Conservation (phyloP, 140 eudicot genomes). For the Senecio squalidus region DNA sequence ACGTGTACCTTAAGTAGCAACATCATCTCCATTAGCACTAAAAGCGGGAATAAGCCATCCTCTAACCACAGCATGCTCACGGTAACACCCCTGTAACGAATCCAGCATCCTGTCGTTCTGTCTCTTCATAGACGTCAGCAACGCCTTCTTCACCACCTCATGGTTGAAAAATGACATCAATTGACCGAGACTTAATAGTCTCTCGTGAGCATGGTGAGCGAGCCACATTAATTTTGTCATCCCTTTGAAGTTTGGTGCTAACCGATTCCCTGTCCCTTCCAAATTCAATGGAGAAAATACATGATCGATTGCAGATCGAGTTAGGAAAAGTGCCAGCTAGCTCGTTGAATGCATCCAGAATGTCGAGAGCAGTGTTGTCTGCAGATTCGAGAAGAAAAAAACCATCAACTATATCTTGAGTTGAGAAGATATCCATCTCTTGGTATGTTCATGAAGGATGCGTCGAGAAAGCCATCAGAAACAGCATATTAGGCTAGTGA, state of each 20-base stretch:
- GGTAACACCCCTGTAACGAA: constrained; percentile 60
- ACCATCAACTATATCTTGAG: constrained; percentile 64
- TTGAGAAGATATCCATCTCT: too few relatives aligned
- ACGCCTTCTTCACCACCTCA: too few relatives aligned
- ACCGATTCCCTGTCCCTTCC: constrained; percentile 46
- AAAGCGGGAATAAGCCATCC: too few relatives aligned
- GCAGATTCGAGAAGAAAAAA: too few relatives aligned
- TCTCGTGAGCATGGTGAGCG: constrained; percentile 76
- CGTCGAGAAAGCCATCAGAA: constrained; percentile 65
- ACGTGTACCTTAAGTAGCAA: too few relatives aligned
- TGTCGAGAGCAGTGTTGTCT: constrained; percentile 74
- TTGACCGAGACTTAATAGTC: constrained; percentile 66
- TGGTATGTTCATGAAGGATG: constrained; percentile 36
- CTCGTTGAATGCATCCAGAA: constrained; percentile 67
- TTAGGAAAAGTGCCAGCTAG: constrained; percentile 64
- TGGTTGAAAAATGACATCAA: too few relatives aligned
- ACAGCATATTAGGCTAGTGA: constrained; percentile 41
- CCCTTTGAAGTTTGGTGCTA: constrained; percentile 48
- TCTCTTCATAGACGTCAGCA: constrained; percentile 89
- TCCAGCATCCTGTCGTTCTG: too few relatives aligned
- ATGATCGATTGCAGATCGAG: constrained; percentile 68
- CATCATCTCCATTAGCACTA: too few relatives aligned
- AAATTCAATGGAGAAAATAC: constrained; percentile 67
- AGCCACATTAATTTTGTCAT: constrained; percentile 58
- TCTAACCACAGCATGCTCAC: too few relatives aligned